These are phyloP conservation scores for Meira nashicola DNA, from an alignment of 1,284 basidiomycete species.

Conservation along the genomic window DNA sequence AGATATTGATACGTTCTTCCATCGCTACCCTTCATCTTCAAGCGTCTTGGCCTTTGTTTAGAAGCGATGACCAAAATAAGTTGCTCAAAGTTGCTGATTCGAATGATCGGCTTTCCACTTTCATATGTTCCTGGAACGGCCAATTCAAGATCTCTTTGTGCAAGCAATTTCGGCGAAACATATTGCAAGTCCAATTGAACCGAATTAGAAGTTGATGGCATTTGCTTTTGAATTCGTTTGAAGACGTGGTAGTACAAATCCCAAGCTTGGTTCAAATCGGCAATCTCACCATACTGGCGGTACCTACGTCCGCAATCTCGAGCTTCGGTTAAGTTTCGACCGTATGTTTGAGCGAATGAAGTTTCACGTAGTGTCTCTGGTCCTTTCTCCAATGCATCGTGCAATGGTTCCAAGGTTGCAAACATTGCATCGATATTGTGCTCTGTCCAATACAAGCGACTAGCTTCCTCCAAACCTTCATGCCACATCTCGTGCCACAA, in stretches of 20 bases:
- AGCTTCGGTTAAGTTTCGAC: slow-evolving; percentile 88
- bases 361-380: slow-evolving; percentile 91
- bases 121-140: slow-evolving; percentile 97
- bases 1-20: slow-evolving; percentile 88
- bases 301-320: slow-evolving; percentile 84
- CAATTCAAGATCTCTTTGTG: slow-evolving; percentile 81
- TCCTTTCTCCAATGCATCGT: slow-evolving; percentile 92
- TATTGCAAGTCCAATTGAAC: slow-evolving; percentile 82
- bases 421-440: slow-evolving; percentile 99
- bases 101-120: slow-evolving; percentile 77
- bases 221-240: slow-evolving; percentile 90
- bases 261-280: slow-evolving; percentile 97
- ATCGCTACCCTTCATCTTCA: slow-evolving; percentile 84
- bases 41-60: slow-evolving; percentile 91
- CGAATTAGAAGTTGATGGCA: slow-evolving; percentile 74
- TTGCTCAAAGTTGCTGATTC: slow-evolving; percentile 65
- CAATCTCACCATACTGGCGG: slow-evolving; percentile 74
- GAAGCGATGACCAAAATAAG: slow-evolving; percentile 75
- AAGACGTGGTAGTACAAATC: slow-evolving; percentile 96
- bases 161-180: slow-evolving; percentile 86
- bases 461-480: slow-evolving; percentile 96
- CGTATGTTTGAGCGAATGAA: slow-evolving; percentile 91
- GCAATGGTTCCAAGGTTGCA: slow-evolving; percentile 82
- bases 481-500: slow-evolving; percentile 99
- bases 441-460: slow-evolving; percentile 92